These are phyloP conservation scores for Penicillium canariense DNA, from an alignment of 495 filamentous ascomycete genomes.

Conservation along the genomic window DNA sequence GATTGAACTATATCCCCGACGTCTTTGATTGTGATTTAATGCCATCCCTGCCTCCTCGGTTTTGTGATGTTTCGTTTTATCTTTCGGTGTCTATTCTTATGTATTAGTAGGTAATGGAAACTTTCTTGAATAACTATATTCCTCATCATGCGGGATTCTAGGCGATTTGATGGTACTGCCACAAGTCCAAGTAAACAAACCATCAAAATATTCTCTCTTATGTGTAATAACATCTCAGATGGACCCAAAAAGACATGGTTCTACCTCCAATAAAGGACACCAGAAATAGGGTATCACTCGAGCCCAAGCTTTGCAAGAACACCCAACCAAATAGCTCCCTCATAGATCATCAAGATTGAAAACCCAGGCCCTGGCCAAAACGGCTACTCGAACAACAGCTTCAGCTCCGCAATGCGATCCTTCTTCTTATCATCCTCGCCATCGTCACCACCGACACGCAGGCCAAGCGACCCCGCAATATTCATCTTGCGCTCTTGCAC, in stretches of 20 bases:
- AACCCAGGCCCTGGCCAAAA: background rate
- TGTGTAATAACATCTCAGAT: no score
- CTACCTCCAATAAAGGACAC: background rate
- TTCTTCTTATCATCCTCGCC: conserved; percentile 88
- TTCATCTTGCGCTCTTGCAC: conserved; percentile 88
- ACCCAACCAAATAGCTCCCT: no score
- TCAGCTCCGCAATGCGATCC: conserved; percentile 91
- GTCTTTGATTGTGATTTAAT: background rate
- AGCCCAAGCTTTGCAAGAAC: background rate
- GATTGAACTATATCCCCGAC: background rate
- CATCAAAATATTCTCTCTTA: no score
- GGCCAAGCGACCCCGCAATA: conserved; percentile 86
- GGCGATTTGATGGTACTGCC: no score
- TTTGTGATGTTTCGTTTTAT: conserved; percentile 5
- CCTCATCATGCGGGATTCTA: no score
- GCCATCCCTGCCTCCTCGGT: background rate
- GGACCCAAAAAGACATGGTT: background rate
- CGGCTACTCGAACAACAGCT: conserved; percentile 73
- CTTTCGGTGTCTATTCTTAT: conserved; percentile 1
- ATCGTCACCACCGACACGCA: conserved; percentile 62
- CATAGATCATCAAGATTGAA: background rate
- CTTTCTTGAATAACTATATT: no score
- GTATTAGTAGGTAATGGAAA: conserved; percentile 9
- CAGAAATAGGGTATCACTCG: background rate
- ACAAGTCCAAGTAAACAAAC: no score